Evolutionary conservation across 2,329 filamentous ascomycete genomes (phyloP), one percentile per base, ranked within the genome.

Genomic region (Penicillium sp.): DNA sequence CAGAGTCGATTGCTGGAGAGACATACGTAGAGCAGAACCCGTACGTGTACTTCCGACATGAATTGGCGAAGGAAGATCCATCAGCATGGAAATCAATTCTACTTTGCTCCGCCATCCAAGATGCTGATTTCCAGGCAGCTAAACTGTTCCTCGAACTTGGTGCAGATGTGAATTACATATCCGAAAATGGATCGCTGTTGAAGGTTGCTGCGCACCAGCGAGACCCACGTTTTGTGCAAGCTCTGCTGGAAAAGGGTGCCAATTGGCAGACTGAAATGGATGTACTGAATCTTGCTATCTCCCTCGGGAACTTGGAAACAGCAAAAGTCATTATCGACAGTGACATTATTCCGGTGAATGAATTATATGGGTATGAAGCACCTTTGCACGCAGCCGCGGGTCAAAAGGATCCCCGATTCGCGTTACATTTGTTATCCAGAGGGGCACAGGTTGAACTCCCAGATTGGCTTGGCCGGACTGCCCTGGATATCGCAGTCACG

Each of bases 41-140:
- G 16, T 17, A 16, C 16, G 12, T 3, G 2, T 17, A 42, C 40
- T 42, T 42, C 25, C 1, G 5, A 16, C 3, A 8, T 42, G 40
- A 28, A 28, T 17, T 42, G 0, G 12, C 0, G 10, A 42, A 42
- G 16, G 16, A 42, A 42, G 16, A 42, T 17, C 16, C 40, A 42
- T 42, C 40, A 28, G n/a, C 25, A 28, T 42, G 40, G 40, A 42
- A 42, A 16, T 42, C 40, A 5, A 42, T 12, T 42, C 25, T 42
- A 28, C 25, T 42, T 28, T 5, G n/a, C 40, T 42, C 40, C 3
- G 40, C 40, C 11, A 42, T 42, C 25, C 40, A 42, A 3, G 40
- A 42, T 28, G 40, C 25, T 7, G 40, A 42, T 17, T 28, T 42
- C 1, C 25, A 28, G 16, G 25, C 40, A 17, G 16, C 40, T 7